Evolutionary conservation across 2,329 filamentous ascomycete species (phyloP).

Genomic region (Hirsutella minnesotensis): DNA sequence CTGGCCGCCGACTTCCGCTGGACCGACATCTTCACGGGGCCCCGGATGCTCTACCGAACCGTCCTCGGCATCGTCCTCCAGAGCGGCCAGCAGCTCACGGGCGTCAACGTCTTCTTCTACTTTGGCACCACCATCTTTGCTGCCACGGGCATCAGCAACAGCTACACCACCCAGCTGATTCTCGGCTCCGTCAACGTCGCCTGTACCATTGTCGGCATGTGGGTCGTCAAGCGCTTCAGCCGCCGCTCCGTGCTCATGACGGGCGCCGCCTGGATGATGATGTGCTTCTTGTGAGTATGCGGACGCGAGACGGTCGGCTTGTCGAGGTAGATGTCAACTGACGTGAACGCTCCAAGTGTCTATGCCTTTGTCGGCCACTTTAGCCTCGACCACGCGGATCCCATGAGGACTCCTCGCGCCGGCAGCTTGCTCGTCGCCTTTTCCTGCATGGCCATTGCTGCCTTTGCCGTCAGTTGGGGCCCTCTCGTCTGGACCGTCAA

Average conservation of each 20-base stretch:
- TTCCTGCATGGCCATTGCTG: slow-evolving; percentile 56
- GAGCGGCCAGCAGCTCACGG: slow-evolving; percentile 56
- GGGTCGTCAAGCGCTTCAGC: slow-evolving; percentile 52
- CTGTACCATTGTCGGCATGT: slow-evolving; percentile 54
- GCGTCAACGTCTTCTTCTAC: slow-evolving; percentile 58
- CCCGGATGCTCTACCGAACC: slow-evolving; percentile 53
- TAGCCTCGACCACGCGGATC: slow-evolving; percentile 26
- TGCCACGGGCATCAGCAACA: slow-evolving; percentile 51
- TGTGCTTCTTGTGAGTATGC: slow-evolving; percentile 29
- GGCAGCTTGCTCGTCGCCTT: slow-evolving; percentile 55
- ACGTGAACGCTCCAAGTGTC: slow-evolving; percentile 14
- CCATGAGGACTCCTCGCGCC: slow-evolving; percentile 31
- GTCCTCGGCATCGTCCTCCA: slow-evolving; percentile 50
- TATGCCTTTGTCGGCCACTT: slow-evolving; percentile 38
- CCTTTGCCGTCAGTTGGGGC: slow-evolving; percentile 59
- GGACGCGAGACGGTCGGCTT: background rate
- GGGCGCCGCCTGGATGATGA: slow-evolving; percentile 50
- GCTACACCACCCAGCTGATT: slow-evolving; percentile 57
- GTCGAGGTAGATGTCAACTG: background rate
- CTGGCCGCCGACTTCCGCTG: slow-evolving; percentile 34
- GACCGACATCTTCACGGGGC: slow-evolving; percentile 55
- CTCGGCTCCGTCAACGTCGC: slow-evolving; percentile 55
- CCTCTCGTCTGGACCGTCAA: slow-evolving; percentile 56
- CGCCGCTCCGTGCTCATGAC: slow-evolving; percentile 50
- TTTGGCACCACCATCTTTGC: slow-evolving; percentile 56